Evolutionary conservation across 768 basidiomycete species (phyloP), one percentile per base, ranked within the genome.

Genomic region (Serendipita sp.): DNA sequence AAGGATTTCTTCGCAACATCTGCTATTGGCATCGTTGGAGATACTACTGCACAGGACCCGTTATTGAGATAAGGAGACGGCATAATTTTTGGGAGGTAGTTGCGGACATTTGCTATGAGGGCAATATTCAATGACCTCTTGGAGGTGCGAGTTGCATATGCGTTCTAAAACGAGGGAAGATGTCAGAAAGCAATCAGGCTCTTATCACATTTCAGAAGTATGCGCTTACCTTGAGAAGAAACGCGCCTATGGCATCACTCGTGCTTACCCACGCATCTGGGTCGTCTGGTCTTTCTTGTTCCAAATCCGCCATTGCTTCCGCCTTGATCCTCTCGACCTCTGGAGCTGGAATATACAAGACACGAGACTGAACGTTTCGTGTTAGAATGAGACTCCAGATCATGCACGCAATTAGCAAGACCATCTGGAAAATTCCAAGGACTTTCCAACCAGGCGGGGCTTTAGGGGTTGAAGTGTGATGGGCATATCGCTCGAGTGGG

Each of bases 221-320:
- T n/a, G 18, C 32, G 56, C 48, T 28, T 30, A 66, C 65, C 65
- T 66, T 64, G 34, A 67, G 41, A 24, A 47, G 65, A 53, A 67
- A 65, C 5, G 66, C 66, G 18, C 64, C 64, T 7, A 67, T 37
- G 18, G 54, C 64, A 46, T 67, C 66, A 56, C 66, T 67, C 18
- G 66, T 53, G 53, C 66, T 67, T 18, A 67, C 34, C 66, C 64
- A 65, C 2, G 56, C 46, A 54, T 41, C 45, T 13, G 13, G 28
- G 35, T 64, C 45, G 18, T 66, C 65, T 2, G 60, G 60, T 5
- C 46, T 24, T 32, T 65, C 65, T 28, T 63, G 62, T 10, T 41
- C 44, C 2, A 66, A 34, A 38, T 65, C 66, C 2, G 15, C 38
- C 63, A 64, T 66, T 2, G 66, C 66, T 47, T 66, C 44, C 16